Percentiles rank a stretch among this genome's conserved stretches.
phyloP scores from a whole-genome alignment of 495 filamentous ascomycete genomes.

The Lophiostoma macrostomum region DNA sequence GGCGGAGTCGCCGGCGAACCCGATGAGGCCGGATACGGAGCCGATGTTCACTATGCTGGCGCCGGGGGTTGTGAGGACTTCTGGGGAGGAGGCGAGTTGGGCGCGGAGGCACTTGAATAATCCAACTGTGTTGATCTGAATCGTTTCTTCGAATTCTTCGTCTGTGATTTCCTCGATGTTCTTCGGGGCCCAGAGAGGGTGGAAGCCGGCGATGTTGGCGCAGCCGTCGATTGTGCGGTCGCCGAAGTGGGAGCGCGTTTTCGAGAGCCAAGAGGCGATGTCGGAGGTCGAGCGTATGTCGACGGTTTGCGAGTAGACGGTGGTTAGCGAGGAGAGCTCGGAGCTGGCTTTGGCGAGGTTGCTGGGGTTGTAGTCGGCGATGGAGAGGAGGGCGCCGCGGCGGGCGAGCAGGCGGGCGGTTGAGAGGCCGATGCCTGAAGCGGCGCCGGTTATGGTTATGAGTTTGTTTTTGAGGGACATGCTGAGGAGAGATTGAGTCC shows the following conservation, averaged over 20 bases:
- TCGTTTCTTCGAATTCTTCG: slow-evolving; percentile 33
- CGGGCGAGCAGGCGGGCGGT: slow-evolving; percentile 15
- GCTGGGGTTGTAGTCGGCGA: slow-evolving; percentile 16
- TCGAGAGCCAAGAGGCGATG: slow-evolving; percentile 13
- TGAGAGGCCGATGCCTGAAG: slow-evolving; percentile 16
- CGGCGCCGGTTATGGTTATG: slow-evolving; percentile 21
- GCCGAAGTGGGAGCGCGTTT: slow-evolving; percentile 29
- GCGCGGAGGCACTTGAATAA: slow-evolving; percentile 36
- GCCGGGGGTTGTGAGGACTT: not conserved
- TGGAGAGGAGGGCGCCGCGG: slow-evolving; percentile 16
- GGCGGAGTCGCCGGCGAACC: slow-evolving; percentile 48
- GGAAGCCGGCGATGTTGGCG: slow-evolving; percentile 56
- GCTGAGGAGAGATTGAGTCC: no score
- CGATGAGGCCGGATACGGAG: slow-evolving; percentile 53
- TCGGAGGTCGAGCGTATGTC: slow-evolving; percentile 11
- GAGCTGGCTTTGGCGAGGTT: slow-evolving; percentile 6
- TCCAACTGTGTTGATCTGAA: slow-evolving; percentile 37
- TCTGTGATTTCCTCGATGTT: slow-evolving; percentile 40
- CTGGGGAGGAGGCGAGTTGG: slow-evolving; percentile 18
- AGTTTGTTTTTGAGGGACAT: slow-evolving; percentile 18
- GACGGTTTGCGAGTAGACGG: slow-evolving; percentile 1
- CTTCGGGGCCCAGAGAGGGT: slow-evolving; percentile 39
- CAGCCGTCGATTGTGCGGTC: slow-evolving; percentile 49
- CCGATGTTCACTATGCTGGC: slow-evolving; percentile 55
- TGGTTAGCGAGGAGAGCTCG: not conserved